Conservation (phyloP, 2,329 filamentous ascomycete genomes). For the Cucurbitaria berberidis region DNA sequence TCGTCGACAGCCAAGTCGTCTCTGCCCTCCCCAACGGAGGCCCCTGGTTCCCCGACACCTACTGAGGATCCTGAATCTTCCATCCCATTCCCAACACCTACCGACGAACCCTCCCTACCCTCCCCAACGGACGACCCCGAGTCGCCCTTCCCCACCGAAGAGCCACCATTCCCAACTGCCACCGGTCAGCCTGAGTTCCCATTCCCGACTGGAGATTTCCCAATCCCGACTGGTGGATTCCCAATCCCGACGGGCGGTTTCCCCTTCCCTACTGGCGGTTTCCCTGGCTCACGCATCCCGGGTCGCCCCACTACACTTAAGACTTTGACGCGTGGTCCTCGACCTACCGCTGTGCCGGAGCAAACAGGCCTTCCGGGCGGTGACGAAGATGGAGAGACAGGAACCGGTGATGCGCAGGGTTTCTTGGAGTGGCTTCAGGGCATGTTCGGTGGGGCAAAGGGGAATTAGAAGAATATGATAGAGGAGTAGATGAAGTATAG, state of each 20-base stretch:
- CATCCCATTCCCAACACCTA: constrained; percentile 9
- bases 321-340: constrained; percentile 20
- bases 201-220: neutral
- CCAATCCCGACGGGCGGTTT: neutral
- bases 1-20: neutral
- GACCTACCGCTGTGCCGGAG: constrained; percentile 10
- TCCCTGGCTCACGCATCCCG: constrained; percentile 6
- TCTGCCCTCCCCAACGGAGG: constrained; percentile 5
- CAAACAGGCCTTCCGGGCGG: constrained; percentile 3
- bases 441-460: constrained; percentile 4
- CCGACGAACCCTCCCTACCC: neutral
- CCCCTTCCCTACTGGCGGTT: neutral
- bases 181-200: constrained; percentile 2
- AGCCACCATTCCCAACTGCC: constrained; percentile 4
- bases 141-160: neutral
- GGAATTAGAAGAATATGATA: constrained; percentile 4
- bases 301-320: constrained; percentile 9
- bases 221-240: constrained; percentile 3
- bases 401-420: neutral
- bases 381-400: constrained; percentile 2
- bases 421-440: constrained; percentile 14
- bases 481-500: neutral
- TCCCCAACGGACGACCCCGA: neutral
- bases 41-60: constrained; percentile 1
- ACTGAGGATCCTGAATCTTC: constrained; percentile 7